Evolutionary conservation across 2,329 filamentous ascomycete genomes (phyloP).

Genomic region (Monilinia aucupariae): DNA sequence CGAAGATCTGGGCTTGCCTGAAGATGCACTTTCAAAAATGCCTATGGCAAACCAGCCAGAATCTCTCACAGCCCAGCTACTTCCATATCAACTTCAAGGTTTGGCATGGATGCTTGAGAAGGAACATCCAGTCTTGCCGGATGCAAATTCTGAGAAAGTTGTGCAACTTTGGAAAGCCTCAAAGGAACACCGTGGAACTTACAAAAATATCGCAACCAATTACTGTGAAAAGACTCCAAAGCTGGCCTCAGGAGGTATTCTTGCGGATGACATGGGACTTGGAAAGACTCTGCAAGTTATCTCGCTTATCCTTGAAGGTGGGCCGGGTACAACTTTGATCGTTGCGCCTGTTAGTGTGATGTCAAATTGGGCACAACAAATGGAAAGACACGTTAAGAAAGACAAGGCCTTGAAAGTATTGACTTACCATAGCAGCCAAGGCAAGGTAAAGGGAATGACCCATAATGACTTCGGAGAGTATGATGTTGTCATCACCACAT

Average conservation of each 20-base stretch:
- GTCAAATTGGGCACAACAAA: conserved; percentile 85
- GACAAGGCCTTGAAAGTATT: conserved; percentile 61
- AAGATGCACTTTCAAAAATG: conserved; percentile 65
- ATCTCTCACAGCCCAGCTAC: conserved; percentile 58
- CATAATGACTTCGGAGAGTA: conserved; percentile 55
- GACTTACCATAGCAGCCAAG: conserved; percentile 64
- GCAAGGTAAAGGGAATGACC: conserved; percentile 46
- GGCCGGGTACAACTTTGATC: conserved; percentile 64
- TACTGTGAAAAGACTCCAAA: conserved; percentile 57
- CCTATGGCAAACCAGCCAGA: conserved; percentile 65
- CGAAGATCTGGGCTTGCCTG: conserved; percentile 45
- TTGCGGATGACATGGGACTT: conserved; percentile 92
- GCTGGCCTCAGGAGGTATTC: conserved; percentile 73
- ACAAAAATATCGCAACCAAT: conserved; percentile 66
- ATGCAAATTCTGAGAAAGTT: conserved; percentile 50
- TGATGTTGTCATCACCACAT: conserved; percentile 78
- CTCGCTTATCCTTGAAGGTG: conserved; percentile 60
- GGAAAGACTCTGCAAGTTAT: conserved; percentile 87
- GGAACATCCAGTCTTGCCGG: conserved; percentile 64
- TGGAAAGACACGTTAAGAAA: conserved; percentile 62
- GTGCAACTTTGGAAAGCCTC: conserved; percentile 72
- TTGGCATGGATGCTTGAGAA: conserved; percentile 76
- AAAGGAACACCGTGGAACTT: conserved; percentile 40
- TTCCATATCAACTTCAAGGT: conserved; percentile 76
- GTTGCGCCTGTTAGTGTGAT: conserved; percentile 79